Evolutionary conservation across 108 stramenopile genomes (phyloP).

Genomic region (Cyclostephanos invisitatus): DNA sequence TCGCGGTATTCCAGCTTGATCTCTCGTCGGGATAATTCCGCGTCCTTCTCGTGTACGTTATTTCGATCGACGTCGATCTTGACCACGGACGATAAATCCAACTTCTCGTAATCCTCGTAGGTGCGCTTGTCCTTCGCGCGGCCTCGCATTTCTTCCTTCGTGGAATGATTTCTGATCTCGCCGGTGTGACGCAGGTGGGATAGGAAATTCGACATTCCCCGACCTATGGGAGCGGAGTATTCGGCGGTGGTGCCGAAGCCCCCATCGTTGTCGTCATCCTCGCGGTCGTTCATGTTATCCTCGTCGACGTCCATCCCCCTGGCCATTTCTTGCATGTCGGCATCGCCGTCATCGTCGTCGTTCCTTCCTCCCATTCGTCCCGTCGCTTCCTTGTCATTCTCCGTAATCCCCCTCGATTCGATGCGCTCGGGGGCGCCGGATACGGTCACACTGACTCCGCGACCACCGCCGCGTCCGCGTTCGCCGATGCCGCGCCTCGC

Average conservation of each 20-base stretch:
- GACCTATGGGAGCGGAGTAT: conserved; percentile 59
- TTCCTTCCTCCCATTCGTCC: too few species aligned
- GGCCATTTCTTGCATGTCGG: conserved; percentile 72
- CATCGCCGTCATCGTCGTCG: conserved; percentile 38
- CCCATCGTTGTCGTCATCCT: conserved; percentile 40
- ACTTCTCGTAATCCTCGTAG: conserved; percentile 83
- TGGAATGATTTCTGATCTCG: conserved; percentile 68
- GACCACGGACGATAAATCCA: conserved; percentile 80
- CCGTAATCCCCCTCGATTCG: background rate
- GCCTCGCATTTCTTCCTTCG: conserved; percentile 81
- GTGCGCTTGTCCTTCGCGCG: conserved; percentile 88
- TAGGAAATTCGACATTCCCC: conserved; percentile 80
- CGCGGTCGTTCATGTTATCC: conserved; percentile 16
- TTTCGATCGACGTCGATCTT: conserved; percentile 47
- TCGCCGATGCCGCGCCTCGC: conserved; percentile 39
- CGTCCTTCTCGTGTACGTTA: conserved; percentile 75
- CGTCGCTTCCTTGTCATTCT: conserved; percentile 10
- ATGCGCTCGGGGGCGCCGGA: background rate
- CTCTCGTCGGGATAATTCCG: conserved; percentile 76
- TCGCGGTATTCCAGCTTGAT: conserved; percentile 97
- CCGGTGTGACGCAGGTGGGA: conserved; percentile 82
- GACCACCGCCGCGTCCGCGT: too few species aligned
- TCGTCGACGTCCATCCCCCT: conserved; percentile 51
- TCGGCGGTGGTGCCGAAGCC: conserved; percentile 58
- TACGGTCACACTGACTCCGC: conserved; percentile 3